A percentile compares a stretch with the other conserved stretches of the same genome.
Conservation (phyloP, 805 yeast species). For the Barnettozyma siamensis region DNA sequence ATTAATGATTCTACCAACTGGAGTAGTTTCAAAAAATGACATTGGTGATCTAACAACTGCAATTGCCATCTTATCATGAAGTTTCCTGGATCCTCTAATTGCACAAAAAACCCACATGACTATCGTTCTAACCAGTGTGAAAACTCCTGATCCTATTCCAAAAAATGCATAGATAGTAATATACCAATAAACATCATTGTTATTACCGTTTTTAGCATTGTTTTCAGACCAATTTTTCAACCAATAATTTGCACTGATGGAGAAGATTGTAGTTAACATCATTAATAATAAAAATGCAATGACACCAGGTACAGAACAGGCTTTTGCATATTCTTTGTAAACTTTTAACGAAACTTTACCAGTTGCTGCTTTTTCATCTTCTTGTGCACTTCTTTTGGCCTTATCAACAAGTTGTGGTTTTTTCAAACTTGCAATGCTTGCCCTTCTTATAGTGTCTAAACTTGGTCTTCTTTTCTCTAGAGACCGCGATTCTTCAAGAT, state of each 20-base stretch:
- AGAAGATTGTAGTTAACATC: constrained; percentile 31
- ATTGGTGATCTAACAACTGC: constrained; percentile 55
- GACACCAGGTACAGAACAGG: constrained; percentile 51
- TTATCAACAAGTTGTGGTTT: constrained; percentile 31
- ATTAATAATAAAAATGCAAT: constrained; percentile 32
- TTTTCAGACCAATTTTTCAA: constrained; percentile 65
- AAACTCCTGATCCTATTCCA: constrained; percentile 47
- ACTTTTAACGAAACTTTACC: constrained; percentile 55
- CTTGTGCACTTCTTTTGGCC: constrained; percentile 37
- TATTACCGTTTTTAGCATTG: constrained; percentile 35
- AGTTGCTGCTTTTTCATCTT: constrained; percentile 46
- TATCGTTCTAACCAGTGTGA: constrained; percentile 40
- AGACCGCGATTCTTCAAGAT: constrained; percentile 1
- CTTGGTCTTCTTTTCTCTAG: constrained; percentile 10
- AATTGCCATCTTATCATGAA: constrained; percentile 53
- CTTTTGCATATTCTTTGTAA: constrained; percentile 49
- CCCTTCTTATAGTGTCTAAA: constrained; percentile 38
- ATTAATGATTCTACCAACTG: constrained; percentile 60
- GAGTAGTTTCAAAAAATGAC: constrained; percentile 65
- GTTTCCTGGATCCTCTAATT: constrained; percentile 46
- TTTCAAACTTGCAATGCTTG: constrained; percentile 58
- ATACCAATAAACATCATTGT: constrained; percentile 38
- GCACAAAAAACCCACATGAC: constrained; percentile 49
- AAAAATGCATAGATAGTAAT: constrained; percentile 50
- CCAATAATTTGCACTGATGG: constrained; percentile 51